Percentiles rank a stretch among this genome's conserved stretches.
Conservation (phyloP, 2,329 filamentous ascomycete species). For the Lasiodiplodia theobromae region DNA sequence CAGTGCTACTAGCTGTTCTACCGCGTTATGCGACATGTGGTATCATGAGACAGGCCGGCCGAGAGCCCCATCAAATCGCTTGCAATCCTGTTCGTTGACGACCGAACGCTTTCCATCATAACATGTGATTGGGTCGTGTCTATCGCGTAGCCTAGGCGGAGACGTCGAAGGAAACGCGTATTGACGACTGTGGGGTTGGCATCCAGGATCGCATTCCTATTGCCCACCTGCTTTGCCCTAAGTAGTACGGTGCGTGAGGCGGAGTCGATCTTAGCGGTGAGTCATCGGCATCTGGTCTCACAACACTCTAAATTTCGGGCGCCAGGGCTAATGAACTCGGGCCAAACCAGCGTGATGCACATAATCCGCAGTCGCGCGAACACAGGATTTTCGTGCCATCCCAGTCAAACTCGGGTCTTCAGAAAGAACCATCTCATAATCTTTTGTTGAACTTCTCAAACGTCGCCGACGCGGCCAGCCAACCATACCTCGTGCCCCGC, state of each 20-base stretch:
- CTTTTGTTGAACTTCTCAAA: not conserved
- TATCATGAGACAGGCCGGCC: too few relatives aligned
- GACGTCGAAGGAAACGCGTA: not conserved
- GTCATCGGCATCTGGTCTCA: not conserved
- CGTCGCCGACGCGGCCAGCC: constrained; percentile 9
- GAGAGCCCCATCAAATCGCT: too few relatives aligned
- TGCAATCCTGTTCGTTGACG: too few relatives aligned
- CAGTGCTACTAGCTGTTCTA: not conserved
- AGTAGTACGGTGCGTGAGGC: not conserved
- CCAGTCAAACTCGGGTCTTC: not conserved
- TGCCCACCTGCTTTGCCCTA: not conserved
- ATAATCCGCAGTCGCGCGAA: not conserved
- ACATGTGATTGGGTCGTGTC: too few relatives aligned
- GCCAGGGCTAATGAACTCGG: not conserved
- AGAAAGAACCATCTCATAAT: constrained; percentile 1
- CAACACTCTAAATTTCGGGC: not conserved
- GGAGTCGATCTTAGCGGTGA: not conserved
- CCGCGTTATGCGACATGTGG: too few relatives aligned
- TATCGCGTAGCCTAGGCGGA: too few relatives aligned
- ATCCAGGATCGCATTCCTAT: not conserved
- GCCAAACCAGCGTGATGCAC: not conserved
- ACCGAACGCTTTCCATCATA: too few relatives aligned
- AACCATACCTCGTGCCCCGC: constrained; percentile 11
- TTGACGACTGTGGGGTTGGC: not conserved
- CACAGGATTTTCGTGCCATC: not conserved